Percentiles rank a stretch among this genome's conserved stretches.
phyloP scores from a whole-genome alignment of 768 basidiomycete species.

The Lyophyllum semitale region DNA sequence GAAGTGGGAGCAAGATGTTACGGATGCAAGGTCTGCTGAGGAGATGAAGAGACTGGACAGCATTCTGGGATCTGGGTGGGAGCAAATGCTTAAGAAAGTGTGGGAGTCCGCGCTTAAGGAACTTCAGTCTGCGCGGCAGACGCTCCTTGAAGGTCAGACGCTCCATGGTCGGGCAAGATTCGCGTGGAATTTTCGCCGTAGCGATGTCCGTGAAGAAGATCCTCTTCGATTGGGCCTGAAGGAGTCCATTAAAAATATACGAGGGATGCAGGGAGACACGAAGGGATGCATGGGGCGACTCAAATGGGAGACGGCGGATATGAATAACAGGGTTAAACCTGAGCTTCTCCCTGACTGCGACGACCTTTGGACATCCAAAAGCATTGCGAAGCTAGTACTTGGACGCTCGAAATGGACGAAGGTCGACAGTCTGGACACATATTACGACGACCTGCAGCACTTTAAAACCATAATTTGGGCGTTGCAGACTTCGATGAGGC shows the following conservation, averaged over 20 bases:
- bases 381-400: background rate
- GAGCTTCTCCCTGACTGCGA: background rate
- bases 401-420: background rate
- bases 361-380: background rate
- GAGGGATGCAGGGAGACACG: background rate
- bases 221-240: background rate
- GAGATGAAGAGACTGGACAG: background rate
- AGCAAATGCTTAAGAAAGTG: background rate
- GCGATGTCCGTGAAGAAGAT: no score
- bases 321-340: background rate
- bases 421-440: background rate
- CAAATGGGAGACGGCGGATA: background rate
- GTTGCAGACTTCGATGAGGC: no score
- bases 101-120: background rate
- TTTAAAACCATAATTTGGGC: background rate
- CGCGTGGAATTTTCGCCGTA: no score
- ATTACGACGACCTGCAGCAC: background rate
- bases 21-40: background rate
- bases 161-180: no score
- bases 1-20: background rate
- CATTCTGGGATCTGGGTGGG: background rate
- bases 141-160: background rate
- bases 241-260: background rate
- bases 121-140: background rate
- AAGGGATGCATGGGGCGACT: background rate